Conservation (phyloP, 2,329 filamentous ascomycete genomes). For the Arthrobotrys entomopaga region DNA sequence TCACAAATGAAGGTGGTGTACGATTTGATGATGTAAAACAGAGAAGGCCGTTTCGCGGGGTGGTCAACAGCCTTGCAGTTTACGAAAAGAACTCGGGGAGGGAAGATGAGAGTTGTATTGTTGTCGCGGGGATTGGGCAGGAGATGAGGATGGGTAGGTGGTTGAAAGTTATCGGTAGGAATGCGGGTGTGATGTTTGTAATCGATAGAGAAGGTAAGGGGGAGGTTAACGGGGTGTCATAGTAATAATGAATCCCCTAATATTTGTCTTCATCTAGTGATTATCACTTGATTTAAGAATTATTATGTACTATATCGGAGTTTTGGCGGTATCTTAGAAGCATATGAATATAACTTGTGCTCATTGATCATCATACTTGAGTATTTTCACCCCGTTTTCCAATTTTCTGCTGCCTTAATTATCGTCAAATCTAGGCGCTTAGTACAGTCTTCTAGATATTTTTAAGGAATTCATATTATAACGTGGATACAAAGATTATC, state of each 20-base stretch:
- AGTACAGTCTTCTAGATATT: too few species aligned
- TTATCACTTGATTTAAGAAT: conserved; percentile 1
- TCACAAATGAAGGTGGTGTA: conserved; percentile 58
- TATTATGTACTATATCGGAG: conserved; percentile 32
- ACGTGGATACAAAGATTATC: too few species aligned
- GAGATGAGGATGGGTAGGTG: conserved; percentile 87
- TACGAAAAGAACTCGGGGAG: conserved; percentile 70
- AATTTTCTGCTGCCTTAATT: background rate
- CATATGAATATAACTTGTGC: conserved; percentile 4
- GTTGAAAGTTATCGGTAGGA: conserved; percentile 76
- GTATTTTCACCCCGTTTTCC: background rate
- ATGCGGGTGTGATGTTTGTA: conserved; percentile 89
- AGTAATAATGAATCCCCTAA: conserved; percentile 6
- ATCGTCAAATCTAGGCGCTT: too few species aligned
- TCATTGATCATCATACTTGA: background rate
- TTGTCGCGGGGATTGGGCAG: conserved; percentile 86
- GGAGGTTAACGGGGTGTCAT: conserved; percentile 49
- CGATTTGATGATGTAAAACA: conserved; percentile 52
- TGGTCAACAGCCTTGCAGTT: conserved; percentile 88
- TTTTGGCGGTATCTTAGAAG: conserved; percentile 38
- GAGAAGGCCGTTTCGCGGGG: conserved; percentile 69
- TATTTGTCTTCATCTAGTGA: background rate
- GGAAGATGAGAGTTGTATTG: conserved; percentile 74
- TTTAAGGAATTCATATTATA: too few species aligned
- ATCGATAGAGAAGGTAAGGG: conserved; percentile 68